A percentile compares a stretch with the other conserved stretches of the same genome.
These are phyloP conservation scores for Candida ortonii DNA, from an alignment of 805 yeast genomes.

Conservation along the genomic window DNA sequence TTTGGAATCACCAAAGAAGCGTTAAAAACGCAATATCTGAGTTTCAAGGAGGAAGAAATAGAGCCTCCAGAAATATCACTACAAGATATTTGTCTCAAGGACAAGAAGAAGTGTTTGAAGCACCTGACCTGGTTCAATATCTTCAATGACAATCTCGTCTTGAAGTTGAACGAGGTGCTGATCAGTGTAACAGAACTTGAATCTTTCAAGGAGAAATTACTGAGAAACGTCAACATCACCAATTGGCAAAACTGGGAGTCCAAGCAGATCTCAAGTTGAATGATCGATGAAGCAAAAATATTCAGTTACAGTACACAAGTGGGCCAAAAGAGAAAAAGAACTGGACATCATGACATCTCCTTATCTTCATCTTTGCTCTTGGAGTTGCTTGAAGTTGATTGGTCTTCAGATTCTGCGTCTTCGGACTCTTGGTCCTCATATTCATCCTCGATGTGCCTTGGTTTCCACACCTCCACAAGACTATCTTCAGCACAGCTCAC, in stretches of 20 bases:
- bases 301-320: too few relatives aligned
- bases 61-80: constrained; percentile 18
- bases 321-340: background rate
- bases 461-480: constrained; percentile 74
- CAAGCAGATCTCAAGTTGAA: too few relatives aligned
- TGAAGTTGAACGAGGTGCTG: constrained; percentile 30
- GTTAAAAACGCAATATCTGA: constrained; percentile 15
- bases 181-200: constrained; percentile 20
- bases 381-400: too few relatives aligned
- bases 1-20: constrained; percentile 8
- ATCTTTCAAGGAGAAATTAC: constrained; percentile 29
- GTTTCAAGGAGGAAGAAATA: constrained; percentile 1
- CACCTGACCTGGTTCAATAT: constrained; percentile 41
- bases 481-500: constrained; percentile 76
- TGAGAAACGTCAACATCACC: constrained; percentile 38
- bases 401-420: constrained; percentile 25
- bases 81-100: constrained; percentile 44
- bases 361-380: constrained; percentile 31
- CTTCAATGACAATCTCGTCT: constrained; percentile 35
- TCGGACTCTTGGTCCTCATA: constrained; percentile 25
- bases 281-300: too few relatives aligned
- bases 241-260: constrained; percentile 32
- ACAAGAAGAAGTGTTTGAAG: constrained; percentile 52
- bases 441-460: constrained; percentile 46
- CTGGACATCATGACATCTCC: constrained; percentile 15